Percentiles rank a stretch among this genome's conserved stretches.
These are phyloP conservation scores for Suillus occidentalis DNA, from an alignment of 768 basidiomycete species.

Conservation along the genomic window DNA sequence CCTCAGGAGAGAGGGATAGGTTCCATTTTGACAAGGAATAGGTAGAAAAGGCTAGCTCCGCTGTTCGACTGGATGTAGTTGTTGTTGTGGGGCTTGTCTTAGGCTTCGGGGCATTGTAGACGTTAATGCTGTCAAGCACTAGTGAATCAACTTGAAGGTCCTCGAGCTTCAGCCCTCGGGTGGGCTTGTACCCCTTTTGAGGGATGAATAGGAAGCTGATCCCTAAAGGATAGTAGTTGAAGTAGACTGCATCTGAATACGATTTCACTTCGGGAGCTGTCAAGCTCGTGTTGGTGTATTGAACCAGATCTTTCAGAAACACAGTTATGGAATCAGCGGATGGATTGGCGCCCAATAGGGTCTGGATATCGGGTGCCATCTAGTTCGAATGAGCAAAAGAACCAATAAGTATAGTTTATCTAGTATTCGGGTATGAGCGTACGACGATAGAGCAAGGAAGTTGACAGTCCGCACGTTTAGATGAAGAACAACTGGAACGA, in stretches of 20 bases:
- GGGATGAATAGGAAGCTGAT: constrained; percentile 80
- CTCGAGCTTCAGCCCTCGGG: constrained; percentile 41
- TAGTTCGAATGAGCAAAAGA: neutral
- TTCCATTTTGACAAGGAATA: constrained; percentile 57
- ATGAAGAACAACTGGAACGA: neutral
- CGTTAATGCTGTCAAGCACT: constrained; percentile 69
- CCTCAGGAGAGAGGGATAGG: constrained; percentile 37
- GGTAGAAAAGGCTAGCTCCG: constrained; percentile 55
- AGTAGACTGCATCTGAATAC: constrained; percentile 82
- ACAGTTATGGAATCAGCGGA: constrained; percentile 43
- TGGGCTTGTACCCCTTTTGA: constrained; percentile 59
- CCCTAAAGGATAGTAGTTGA: constrained; percentile 80
- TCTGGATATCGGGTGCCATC: constrained; percentile 23
- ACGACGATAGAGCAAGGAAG: neutral
- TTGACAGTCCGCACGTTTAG: neutral
- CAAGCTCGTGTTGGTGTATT: constrained; percentile 15
- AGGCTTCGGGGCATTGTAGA: constrained; percentile 65
- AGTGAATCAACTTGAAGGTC: constrained; percentile 53
- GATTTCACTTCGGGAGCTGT: constrained; percentile 65
- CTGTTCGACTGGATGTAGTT: constrained; percentile 39
- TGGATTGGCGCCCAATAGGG: constrained; percentile 55
- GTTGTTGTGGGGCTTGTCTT: constrained; percentile 29
- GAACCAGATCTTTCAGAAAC: constrained; percentile 38
- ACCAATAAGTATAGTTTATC: neutral
- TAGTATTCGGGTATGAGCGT: neutral